Base-by-base conservation (phyloP, 306 rosid genomes). In the Cicer chorassanicum region DNA sequence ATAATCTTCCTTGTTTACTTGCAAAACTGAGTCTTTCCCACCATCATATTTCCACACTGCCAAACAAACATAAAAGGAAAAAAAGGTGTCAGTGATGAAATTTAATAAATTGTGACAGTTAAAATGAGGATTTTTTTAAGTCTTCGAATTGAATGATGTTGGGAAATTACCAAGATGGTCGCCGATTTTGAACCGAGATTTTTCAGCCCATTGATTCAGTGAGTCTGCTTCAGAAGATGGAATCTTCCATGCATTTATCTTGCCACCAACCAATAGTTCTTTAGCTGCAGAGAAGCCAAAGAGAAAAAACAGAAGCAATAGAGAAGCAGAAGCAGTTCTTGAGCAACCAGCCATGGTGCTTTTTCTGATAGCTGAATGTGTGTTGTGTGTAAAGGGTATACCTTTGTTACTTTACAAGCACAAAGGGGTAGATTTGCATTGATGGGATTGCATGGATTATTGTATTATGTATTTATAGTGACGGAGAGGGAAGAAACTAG, bases 151-250 rank as follows among this genome's bases (percentile, higher is more conserved):
- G 64, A 9, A 56, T 21, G 6, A 54, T 21, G 14, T 8, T 38
- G 13, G 38, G 0, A 59, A 36, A 13, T 70, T 83, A 91, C 96
- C 93, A 16, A 91, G 97, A 71, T 81, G 16, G 53, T 94, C 96
- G 24, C 89, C 94, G 6, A 86, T 59, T 29, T 75, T 83, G 76
- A 93, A 94, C 2, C 97, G 93, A 57, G 78, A 65, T 40, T 10
- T 76, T 80, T 74, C 87, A 1, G 98, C 97, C 96, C 98, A 94
- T 80, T 86, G 79, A 67, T 88, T 89, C 79, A 94, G 98, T 2
- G 96, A 84, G 0, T 87, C 78, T 6, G 88, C 45, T 73, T 88
- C 82, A 11, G 97, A 89, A n/a, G 97, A 76, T 2, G 98, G 96
- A 82, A 91, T 41, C 81, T 81, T 81, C 98, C 98, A 94, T 5